Conservation (phyloP, 441 rosid species). For the Pelargonium exstipulatum region DNA sequence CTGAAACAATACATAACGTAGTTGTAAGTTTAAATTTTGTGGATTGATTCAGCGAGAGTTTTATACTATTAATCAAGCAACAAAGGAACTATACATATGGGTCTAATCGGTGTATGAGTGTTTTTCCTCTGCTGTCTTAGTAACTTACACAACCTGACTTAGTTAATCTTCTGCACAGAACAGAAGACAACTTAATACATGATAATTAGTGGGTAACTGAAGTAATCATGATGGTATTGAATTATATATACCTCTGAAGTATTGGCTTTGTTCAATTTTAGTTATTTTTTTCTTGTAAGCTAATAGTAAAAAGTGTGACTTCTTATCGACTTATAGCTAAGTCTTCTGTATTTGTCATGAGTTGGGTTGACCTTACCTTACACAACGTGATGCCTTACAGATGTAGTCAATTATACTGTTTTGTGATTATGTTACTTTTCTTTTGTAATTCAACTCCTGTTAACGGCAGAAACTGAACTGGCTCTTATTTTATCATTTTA, state of each 20-base stretch:
- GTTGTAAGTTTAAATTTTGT: neutral
- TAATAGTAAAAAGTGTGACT: no score
- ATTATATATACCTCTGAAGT: neutral
- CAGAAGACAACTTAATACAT: no score
- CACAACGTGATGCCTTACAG: neutral
- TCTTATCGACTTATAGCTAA: neutral
- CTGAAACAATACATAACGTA: neutral
- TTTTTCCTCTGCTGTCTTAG: no score
- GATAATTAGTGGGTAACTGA: neutral
- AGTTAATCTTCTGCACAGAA: no score
- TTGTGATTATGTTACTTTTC: neutral
- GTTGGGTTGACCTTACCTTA: neutral
- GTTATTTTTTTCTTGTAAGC: neutral
- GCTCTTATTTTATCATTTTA: neutral
- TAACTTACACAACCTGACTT: no score
- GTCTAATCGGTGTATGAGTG: no score
- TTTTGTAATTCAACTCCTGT: neutral
- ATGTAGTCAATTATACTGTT: neutral
- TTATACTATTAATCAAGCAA: no score
- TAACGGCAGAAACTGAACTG: no score
- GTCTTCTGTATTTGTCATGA: neutral
- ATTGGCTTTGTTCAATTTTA: neutral
- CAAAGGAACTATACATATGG: no score
- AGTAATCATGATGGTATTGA: neutral
- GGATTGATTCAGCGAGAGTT: no score